Evolutionary conservation across 2,329 filamentous ascomycete genomes (phyloP), one percentile per base, ranked within the genome.

Genomic region (Aspergillus proliferans): DNA sequence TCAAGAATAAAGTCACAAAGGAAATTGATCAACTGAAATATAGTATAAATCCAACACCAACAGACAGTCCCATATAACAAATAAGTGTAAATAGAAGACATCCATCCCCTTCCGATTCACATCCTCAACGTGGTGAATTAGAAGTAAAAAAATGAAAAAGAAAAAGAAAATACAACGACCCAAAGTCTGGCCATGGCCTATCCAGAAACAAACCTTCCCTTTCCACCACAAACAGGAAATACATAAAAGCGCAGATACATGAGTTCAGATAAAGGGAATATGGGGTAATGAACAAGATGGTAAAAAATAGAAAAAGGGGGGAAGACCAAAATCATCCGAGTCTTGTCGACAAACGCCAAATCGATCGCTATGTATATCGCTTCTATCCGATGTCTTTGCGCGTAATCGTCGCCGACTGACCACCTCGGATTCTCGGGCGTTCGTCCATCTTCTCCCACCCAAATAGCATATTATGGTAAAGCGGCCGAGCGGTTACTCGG

Each of bases 401-500:
- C 26, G 26, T 30, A 30, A 30, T 30, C 26, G 26, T 30, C 9
- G 26, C 26, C 26, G 26, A 30, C 9, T 30, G 10, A 30, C 10
- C 26, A 30, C 26, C 9, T 30, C 26, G 26, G 9, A 30, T 30
- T 30, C 26, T 30, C 26, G 26, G 26, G 26, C 9, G 26, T 12
- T 30, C 26, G 26, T 30, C 26, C 26, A 30, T 30, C 26, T 30
- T 30, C 24, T 22, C 41, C 6, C 22, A 22, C 22, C 63, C 56
- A 55, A 48, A 58, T 59, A 50, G 49, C 54, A 57, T 54, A 64
- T 64, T 60, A 66, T 62, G 58, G 57, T 57, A 57, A 45, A 51
- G 53, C 47, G 51, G 54, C 49, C 49, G 50, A 53, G 49, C 15
- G 54, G 52, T 46, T 53, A 57, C 50, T 57, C 53, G 54, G 59